Evolutionary conservation across 805 yeast species (phyloP).

Genomic region (Teunomyces lycoperdinae): DNA sequence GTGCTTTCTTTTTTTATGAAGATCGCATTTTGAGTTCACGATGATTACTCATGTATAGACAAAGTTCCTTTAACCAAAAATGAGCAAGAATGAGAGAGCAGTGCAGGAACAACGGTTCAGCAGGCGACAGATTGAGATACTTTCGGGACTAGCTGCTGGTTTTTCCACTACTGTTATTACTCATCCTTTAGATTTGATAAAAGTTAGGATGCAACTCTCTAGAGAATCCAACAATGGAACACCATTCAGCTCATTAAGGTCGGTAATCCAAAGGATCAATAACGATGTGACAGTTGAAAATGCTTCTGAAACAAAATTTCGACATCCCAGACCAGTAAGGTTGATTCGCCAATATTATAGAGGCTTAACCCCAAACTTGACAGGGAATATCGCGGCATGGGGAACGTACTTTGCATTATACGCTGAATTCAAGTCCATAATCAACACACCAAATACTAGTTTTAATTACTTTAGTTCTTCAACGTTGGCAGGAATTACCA

Average conservation of each 20-base stretch:
- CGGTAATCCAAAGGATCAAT: conserved; percentile 18
- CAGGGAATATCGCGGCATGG: conserved; percentile 90
- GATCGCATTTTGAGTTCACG: neutral
- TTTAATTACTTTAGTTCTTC: conserved; percentile 35
- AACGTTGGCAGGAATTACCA: conserved; percentile 64
- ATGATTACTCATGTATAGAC: too few relatives aligned
- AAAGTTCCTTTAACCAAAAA: neutral
- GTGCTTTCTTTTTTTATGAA: neutral
- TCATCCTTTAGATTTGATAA: conserved; percentile 88
- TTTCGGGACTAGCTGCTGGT: conserved; percentile 82
- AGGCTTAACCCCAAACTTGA: conserved; percentile 74
- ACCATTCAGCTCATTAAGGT: conserved; percentile 19
- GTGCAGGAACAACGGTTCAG: conserved; percentile 3
- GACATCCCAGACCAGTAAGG: conserved; percentile 1
- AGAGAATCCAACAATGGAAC: conserved; percentile 7
- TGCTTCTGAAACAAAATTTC: neutral
- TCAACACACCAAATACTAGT: conserved; percentile 15
- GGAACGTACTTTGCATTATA: conserved; percentile 80
- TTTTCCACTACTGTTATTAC: conserved; percentile 71
- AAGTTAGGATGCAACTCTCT: conserved; percentile 72
- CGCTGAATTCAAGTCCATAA: conserved; percentile 48
- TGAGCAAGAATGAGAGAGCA: neutral
- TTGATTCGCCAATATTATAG: conserved; percentile 47
- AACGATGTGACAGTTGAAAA: conserved; percentile 13
- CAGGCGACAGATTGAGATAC: conserved; percentile 47